Evolutionary conservation across 495 filamentous ascomycete species (phyloP).

Genomic region (Apodospora peruviana): DNA sequence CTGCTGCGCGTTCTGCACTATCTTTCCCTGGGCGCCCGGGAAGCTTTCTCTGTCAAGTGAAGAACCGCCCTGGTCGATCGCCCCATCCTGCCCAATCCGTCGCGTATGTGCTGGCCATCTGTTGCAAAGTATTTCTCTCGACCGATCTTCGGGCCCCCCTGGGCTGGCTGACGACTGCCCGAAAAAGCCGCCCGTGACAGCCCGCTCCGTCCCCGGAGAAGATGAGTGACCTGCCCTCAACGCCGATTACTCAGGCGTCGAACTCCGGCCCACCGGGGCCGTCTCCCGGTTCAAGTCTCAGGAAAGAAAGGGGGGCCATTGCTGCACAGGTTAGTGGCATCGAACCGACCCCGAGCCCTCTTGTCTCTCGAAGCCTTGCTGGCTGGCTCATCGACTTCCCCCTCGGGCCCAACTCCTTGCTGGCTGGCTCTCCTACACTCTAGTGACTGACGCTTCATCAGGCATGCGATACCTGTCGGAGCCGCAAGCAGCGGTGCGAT

Average conservation of each 20-base stretch:
- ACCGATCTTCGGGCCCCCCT: slow-evolving; percentile 1
- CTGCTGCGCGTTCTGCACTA: background rate
- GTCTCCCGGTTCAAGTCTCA: slow-evolving; percentile 8
- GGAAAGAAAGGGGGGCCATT: slow-evolving; percentile 45
- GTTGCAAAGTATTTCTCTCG: background rate
- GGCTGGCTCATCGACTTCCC: background rate
- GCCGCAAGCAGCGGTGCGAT: slow-evolving; percentile 86
- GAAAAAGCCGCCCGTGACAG: background rate
- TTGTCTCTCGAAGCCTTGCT: background rate
- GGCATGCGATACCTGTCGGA: slow-evolving; percentile 80
- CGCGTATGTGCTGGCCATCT: background rate
- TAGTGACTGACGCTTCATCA: too few species aligned
- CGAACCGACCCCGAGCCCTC: background rate
- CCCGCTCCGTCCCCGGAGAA: background rate
- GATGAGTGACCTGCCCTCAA: slow-evolving; percentile 13
- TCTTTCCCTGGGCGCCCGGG: background rate
- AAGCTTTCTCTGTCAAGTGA: background rate
- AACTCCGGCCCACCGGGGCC: slow-evolving; percentile 3
- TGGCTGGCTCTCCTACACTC: too few species aligned
- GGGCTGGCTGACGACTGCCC: background rate
- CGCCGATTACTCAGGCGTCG: slow-evolving; percentile 8
- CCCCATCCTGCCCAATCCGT: background rate
- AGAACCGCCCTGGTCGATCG: background rate
- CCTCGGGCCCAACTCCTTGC: background rate
- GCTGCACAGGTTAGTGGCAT: slow-evolving; percentile 37